Conservation (phyloP, 768 basidiomycete genomes). For the Wakefieldia striispora region DNA sequence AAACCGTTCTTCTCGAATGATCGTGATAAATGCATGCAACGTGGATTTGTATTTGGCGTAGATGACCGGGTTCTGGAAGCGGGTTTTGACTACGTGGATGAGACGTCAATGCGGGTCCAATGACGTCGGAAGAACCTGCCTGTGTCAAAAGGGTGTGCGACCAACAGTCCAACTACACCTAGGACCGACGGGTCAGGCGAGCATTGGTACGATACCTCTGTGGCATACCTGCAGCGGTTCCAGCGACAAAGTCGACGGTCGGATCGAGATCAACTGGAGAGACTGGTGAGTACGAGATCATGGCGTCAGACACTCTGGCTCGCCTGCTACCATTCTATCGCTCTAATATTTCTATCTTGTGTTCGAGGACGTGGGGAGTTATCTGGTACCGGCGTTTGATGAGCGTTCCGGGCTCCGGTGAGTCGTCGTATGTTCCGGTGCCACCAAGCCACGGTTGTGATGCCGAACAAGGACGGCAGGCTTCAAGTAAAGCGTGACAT, state of each 20-base stretch:
- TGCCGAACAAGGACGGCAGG: too few species aligned
- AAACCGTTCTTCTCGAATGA: constrained; percentile 68
- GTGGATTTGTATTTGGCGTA: constrained; percentile 60
- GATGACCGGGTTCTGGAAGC: constrained; percentile 66
- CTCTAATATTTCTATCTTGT: too few species aligned
- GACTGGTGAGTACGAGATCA: constrained; percentile 2
- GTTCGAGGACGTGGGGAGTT: too few species aligned
- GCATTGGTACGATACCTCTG: too few species aligned
- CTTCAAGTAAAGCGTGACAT: too few species aligned
- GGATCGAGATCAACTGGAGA: constrained; percentile 46
- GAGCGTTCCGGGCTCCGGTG: too few species aligned
- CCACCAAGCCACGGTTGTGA: background rate
- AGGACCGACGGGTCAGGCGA: background rate
- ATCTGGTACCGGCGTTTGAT: too few species aligned
- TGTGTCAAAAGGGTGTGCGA: constrained; percentile 80
- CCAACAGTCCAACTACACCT: constrained; percentile 63
- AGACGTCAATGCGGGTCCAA: background rate
- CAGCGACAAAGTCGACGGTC: constrained; percentile 74
- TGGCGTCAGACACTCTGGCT: background rate
- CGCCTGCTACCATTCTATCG: constrained; percentile 22
- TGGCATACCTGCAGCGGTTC: constrained; percentile 59
- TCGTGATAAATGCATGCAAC: constrained; percentile 61
- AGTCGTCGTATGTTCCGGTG: background rate
- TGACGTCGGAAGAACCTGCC: constrained; percentile 30
- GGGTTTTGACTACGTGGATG: constrained; percentile 63